These are phyloP conservation scores for Suillus ampliporus DNA, from an alignment of 768 basidiomycete species.

Conservation along the genomic window DNA sequence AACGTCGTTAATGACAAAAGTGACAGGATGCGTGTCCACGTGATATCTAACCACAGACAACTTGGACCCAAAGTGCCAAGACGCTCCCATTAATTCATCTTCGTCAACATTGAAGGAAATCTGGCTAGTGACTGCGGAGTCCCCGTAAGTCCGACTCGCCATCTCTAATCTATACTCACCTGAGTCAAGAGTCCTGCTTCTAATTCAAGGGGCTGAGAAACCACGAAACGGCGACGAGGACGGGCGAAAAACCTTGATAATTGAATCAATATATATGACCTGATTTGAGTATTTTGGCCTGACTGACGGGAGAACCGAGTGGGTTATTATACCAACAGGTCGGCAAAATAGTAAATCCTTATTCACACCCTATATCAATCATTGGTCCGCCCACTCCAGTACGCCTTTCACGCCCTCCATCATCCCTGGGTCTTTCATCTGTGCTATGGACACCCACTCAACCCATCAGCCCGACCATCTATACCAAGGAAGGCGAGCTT, in stretches of 20 bases:
- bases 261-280: not conserved
- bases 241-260: not conserved
- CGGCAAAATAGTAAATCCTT: not conserved
- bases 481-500: conserved; percentile 31
- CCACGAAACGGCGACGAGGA: not conserved
- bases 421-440: not conserved
- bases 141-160: not conserved
- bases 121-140: not conserved
- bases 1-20: no score
- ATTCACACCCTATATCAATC: conserved; percentile 3
- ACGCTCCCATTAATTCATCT: not conserved
- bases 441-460: not conserved
- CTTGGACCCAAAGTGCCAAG: not conserved
- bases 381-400: not conserved
- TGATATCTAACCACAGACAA: not conserved
- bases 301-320: no score
- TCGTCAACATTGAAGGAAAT: not conserved
- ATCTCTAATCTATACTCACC: no score
- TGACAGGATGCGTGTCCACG: not conserved
- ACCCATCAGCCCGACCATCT: conserved; percentile 15
- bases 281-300: not conserved
- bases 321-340: no score
- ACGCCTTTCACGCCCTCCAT: not conserved
- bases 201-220: not conserved
- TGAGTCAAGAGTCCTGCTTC: not conserved